Evolutionary conservation across 306 rosid species (phyloP).

Genomic region (Glycyrrhiza uralensis): DNA sequence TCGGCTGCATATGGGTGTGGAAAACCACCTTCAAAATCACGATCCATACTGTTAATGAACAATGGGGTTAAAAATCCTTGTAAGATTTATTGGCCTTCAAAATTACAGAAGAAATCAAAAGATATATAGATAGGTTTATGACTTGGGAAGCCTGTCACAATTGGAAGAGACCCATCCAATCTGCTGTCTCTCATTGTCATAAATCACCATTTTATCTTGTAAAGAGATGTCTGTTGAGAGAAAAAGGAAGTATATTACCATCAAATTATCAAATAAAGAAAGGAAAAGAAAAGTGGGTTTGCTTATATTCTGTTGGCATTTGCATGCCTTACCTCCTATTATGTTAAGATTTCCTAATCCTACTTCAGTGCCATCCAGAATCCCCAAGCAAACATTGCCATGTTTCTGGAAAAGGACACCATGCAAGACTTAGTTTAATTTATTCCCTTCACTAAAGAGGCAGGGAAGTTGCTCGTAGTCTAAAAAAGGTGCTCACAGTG

Average conservation of each 20-base stretch:
- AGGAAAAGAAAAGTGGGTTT: not conserved
- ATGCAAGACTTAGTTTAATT: slow-evolving; percentile 17
- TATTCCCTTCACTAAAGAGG: not conserved
- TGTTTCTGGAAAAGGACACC: slow-evolving; percentile 43
- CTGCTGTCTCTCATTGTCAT: slow-evolving; percentile 73
- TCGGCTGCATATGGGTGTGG: slow-evolving; percentile 32
- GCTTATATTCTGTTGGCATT: not conserved
- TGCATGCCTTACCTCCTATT: slow-evolving; percentile 67
- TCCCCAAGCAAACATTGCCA: slow-evolving; percentile 90
- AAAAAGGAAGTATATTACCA: slow-evolving; percentile 7
- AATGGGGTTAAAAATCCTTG: not conserved
- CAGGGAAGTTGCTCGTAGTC: not conserved
- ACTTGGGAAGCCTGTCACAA: slow-evolving; percentile 60
- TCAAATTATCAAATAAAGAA: not conserved
- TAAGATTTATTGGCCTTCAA: slow-evolving; percentile 22
- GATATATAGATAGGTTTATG: slow-evolving; percentile 30
- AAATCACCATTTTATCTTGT: slow-evolving; percentile 67
- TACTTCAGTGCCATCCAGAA: slow-evolving; percentile 66
- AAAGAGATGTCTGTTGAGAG: slow-evolving; percentile 58
- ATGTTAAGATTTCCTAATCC: slow-evolving; percentile 62
- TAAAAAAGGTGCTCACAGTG: slow-evolving; percentile 38
- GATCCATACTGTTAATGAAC: slow-evolving; percentile 47
- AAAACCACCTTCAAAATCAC: slow-evolving; percentile 35
- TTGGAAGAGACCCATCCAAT: slow-evolving; percentile 76
- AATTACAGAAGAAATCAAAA: slow-evolving; percentile 13